Base-by-base conservation (phyloP, 2,329 filamentous ascomycete species). In the Fulvia fulva region DNA sequence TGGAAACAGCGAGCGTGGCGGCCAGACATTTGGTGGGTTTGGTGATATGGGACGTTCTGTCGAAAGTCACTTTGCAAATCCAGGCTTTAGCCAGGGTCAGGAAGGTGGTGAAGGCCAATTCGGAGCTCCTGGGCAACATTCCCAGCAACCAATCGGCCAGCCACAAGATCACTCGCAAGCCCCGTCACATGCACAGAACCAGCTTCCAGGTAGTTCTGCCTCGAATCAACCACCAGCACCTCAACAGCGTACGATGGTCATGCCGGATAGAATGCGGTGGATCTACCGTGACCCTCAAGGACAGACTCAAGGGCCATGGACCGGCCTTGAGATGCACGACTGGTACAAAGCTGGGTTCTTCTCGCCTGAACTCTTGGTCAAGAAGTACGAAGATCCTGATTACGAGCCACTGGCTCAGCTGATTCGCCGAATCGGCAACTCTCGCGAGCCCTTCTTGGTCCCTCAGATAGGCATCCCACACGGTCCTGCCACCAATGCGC, bases 341-440 rank as follows among this genome's bases (percentile, higher is more conserved):
- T 99, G 94, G 94, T 99, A 97, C 77, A 97, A 97, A 74, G 93
- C 92, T 37, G 92, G 93, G 47, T 99, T 97, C 77, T 99, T 99
- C 76, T 96, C 91, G 0, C 87, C 93, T 0, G 93, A 99, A 67
- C 81, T 99, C 21, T 85, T 95, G 45, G 94, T 99, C 30, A 97
- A 95, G 78, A 96, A 96, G 73, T 81, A 93, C 5, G 94, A 99
- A 72, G 94, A 99, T 69, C 80, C 82, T 0, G 93, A 99, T 51
- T 99, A 97, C 68, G 94, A 99, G 74, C 94, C 93, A 12, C 79
- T 99, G 9, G 94, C 93, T 2, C 92, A 97, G 74, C 84, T 99
- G 23, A 97, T 99, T 63, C 83, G 94, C 45, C 88, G 93, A 32
- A 99, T 99, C 67, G 94, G 94, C 1, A 99, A 99, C 75, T 97